Evolutionary conservation across 768 basidiomycete genomes (phyloP).

Genomic region (Coprinopsis sp.): DNA sequence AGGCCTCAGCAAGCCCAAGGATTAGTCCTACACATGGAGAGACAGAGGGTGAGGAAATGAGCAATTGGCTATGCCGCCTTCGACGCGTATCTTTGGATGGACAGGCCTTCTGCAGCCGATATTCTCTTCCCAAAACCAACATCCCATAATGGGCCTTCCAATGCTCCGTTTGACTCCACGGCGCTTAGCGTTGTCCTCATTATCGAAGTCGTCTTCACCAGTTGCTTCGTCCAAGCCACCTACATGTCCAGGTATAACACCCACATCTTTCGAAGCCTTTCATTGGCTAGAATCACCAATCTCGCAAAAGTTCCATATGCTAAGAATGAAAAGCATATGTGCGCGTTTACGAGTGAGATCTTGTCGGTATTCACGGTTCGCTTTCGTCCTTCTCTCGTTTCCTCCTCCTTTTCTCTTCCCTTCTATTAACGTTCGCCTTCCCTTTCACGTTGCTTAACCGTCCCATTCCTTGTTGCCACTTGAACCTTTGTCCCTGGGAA

Average conservation of each 20-base stretch:
- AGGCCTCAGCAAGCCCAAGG: not conserved
- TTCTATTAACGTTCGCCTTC: no score
- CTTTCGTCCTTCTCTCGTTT: no score
- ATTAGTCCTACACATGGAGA: no score
- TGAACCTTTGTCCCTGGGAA: no score
- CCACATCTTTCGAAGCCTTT: slow-evolving; percentile 70
- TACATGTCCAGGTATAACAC: not conserved
- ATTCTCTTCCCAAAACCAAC: no score
- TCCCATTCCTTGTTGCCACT: no score
- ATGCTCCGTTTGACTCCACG: no score
- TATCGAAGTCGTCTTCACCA: slow-evolving; percentile 4
- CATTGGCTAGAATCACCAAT: slow-evolving; percentile 86
- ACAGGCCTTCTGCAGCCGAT: no score
- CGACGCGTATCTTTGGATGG: slow-evolving; percentile 22
- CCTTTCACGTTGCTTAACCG: no score
- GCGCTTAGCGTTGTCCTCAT: slow-evolving; percentile 5
- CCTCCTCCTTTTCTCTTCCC: no score
- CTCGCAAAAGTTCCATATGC: slow-evolving; percentile 74
- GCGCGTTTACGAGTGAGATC: slow-evolving; percentile 95
- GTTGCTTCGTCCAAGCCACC: slow-evolving; percentile 1
- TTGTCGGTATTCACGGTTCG: slow-evolving; percentile 97
- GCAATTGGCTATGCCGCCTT: slow-evolving; percentile 43
- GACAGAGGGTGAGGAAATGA: no score
- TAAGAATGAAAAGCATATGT: slow-evolving; percentile 92
- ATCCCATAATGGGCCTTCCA: no score